Conservation (phyloP, 257 asterid genomes). For the Solanum arcanum region DNA sequence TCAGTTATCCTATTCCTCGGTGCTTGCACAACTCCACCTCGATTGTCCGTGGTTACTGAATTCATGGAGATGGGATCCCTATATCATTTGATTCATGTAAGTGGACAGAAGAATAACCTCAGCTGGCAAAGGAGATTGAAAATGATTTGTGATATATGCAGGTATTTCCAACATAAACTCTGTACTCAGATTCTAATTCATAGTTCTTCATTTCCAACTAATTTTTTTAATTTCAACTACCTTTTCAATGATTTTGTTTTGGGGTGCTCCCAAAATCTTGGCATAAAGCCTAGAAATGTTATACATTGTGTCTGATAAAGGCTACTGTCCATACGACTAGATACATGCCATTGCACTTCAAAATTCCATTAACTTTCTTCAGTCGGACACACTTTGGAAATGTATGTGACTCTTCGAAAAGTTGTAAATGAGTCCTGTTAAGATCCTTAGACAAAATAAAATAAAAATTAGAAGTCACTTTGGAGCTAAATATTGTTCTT, state of each 20-base stretch:
- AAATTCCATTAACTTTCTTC: neutral
- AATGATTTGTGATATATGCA: constrained; percentile 87
- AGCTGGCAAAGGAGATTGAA: constrained; percentile 80
- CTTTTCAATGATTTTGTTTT: neutral
- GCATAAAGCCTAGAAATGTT: neutral
- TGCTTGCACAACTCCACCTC: constrained; percentile 88
- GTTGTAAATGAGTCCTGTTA: neutral
- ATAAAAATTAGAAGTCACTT: neutral
- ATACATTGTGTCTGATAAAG: neutral
- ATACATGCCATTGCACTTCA: neutral
- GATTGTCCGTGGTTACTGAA: constrained; percentile 75
- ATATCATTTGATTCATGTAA: constrained; percentile 70
- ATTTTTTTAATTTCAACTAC: neutral
- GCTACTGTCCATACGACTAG: neutral
- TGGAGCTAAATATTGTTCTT: neutral
- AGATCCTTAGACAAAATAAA: neutral
- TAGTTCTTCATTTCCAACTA: neutral
- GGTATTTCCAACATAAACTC: constrained; percentile 23
- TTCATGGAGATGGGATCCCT: constrained; percentile 94
- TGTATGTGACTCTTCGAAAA: neutral
- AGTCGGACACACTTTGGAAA: neutral
- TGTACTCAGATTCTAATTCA: neutral
- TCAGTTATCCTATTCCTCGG: constrained; percentile 90
- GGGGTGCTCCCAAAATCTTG: neutral
- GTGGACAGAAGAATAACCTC: constrained; percentile 81